Base-by-base conservation (phyloP, 352 stramenopile species). In the Globisporangium rhizosaccharum region DNA sequence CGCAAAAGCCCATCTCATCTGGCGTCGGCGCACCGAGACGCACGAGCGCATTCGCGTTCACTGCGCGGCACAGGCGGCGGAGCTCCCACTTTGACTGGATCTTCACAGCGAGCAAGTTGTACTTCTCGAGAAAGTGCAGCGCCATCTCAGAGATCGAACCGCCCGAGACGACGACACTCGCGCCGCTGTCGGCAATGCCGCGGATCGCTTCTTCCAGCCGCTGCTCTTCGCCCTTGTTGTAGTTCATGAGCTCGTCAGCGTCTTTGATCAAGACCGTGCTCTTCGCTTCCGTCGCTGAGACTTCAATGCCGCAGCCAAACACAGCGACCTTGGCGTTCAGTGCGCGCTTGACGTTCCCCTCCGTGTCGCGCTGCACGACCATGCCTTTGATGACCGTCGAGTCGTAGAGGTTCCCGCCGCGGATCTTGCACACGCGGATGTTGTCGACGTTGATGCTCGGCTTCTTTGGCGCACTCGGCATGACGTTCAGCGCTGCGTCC, bases 251-350 rank as follows among this genome's bases (percentile, higher is more conserved):
- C 80, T 99, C 97, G 53, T 99, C 96, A 12, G 97, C 97, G 62
- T 90, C 98, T 78, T 99, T 98, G 75, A 99, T 98, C n/a, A 99
- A 82, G 57, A 99, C 97, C 3, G 97, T 99, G 71, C 97, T 98
- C 86, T 99, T 99, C 28, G 97, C 96, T 75, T 99, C 97, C 2
- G 96, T 99, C 42, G 83, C 86, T 49, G 87, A 97, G 20, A 98
- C 92, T 78, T 99, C 97, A 57, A 99, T 90, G 44, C 96, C 97
- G 62, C 94, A 99, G 56, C 90, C 96, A 74, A 99, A 99, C 28
- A 99, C 92, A 4, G 90, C 92, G 50, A 99, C 79, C 75, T 99
- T 99, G 42, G 94, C 96, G 61, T 97, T 82, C 20, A 90, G 59
- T 14, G 82, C 93, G 53, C 95, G 92, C 67, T 96, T 97, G 23